Evolutionary conservation across 352 stramenopile species (phyloP), one percentile per base, ranked within the genome.

Genomic region (Phytophthora multivora): DNA sequence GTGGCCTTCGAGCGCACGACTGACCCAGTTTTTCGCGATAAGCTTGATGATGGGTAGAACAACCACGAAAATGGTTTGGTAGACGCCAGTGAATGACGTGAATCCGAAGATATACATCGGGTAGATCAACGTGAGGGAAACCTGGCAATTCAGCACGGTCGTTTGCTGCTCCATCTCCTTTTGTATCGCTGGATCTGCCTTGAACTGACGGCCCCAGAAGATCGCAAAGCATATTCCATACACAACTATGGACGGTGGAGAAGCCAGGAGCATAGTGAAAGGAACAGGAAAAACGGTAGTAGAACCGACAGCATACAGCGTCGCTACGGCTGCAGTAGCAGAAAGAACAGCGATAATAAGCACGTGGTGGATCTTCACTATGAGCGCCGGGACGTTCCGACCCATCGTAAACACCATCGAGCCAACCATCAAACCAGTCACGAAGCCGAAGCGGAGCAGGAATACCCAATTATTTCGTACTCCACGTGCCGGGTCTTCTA

Each of bases 41-140:
- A 54, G 11, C 48, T 66, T 71, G 40, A 59, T 64, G 5, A 62
- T 51, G 12, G 42, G 61, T 1, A 61, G 40, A 2, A 57, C 49
- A 2, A 54, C 3, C 5, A 52, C 62, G 36, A 65, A 70, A 26
- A 66, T 47, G 1, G 55, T 51, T 49, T 71, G 57, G 16, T 63
- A 35, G 4, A 39, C 25, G 3, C 56, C 57, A 3, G 47, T 55
- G 18, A 71, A 26, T 7, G 57, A 67, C 2, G 16, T 47, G 39
- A 71, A 73, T 11, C 43, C 63, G 16, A 41, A 70, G 25, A 68
- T 70, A 51, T 67, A 74, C 16, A 75, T 21, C 11, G 67, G 63
- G 31, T 80, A 80, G 4, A 72, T 38, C 8, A 72, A 19, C 3
- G 51, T 71, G 13, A 72, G 41, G 4, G 40, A 42, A 8, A 54